A percentile compares a stretch with the other conserved stretches of the same genome.
These are phyloP conservation scores for Gnomoniopsis sp. DNA, from an alignment of 2,329 filamentous ascomycete species.

Conservation along the genomic window DNA sequence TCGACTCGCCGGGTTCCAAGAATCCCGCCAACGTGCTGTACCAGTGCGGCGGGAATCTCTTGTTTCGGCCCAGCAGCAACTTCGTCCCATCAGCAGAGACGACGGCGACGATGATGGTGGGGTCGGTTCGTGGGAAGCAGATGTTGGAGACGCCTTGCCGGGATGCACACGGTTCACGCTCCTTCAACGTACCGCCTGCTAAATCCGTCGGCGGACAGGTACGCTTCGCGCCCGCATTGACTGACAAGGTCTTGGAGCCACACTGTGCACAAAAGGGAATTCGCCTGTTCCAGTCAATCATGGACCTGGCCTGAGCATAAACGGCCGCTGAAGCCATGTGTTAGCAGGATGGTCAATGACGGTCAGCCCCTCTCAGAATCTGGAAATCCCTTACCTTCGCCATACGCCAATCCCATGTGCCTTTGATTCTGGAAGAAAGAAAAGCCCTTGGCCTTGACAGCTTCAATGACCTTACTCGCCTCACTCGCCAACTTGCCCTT, in stretches of 20 bases:
- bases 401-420: slow-evolving; percentile 40
- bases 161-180: slow-evolving; percentile 72
- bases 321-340: slow-evolving; percentile 64
- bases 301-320: slow-evolving; percentile 81
- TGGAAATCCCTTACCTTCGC: slow-evolving; percentile 38
- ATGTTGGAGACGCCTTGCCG: slow-evolving; percentile 86
- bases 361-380: neutral
- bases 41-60: slow-evolving; percentile 79
- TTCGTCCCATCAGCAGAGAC: slow-evolving; percentile 75
- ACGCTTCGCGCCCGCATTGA: slow-evolving; percentile 78
- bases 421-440: slow-evolving; percentile 60
- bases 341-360: slow-evolving; percentile 13
- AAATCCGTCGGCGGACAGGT: slow-evolving; percentile 71
- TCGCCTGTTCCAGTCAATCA: slow-evolving; percentile 91
- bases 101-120: slow-evolving; percentile 92
- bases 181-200: slow-evolving; percentile 40
- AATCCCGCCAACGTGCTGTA: slow-evolving; percentile 88
- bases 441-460: slow-evolving; percentile 56
- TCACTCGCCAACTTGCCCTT: slow-evolving; percentile 59
- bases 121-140: slow-evolving; percentile 87
- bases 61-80: slow-evolving; percentile 79
- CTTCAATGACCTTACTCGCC: slow-evolving; percentile 51
- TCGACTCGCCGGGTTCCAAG: slow-evolving; percentile 78
- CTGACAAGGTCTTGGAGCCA: slow-evolving; percentile 74
- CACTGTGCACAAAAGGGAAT: slow-evolving; percentile 92